Evolutionary conservation across 768 basidiomycete species (phyloP), one percentile per base, ranked within the genome.

Genomic region (Clitopilus passeckerianus): DNA sequence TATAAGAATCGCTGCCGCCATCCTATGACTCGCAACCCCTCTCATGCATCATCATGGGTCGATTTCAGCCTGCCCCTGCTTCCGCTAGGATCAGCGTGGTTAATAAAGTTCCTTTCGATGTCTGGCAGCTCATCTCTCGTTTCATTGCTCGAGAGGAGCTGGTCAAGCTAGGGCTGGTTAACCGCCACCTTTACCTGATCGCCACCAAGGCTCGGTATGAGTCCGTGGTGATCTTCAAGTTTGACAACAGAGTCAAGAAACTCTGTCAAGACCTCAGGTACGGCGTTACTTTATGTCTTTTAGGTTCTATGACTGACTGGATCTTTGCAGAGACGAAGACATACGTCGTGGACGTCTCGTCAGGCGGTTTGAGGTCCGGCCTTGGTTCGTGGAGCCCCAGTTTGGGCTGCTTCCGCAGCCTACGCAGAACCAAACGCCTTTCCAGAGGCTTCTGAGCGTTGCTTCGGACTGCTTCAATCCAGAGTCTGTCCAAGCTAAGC

Each of bases 301-400:
- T 60, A 12, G n/a, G 10, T 44, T 18, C 22, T 53, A 41, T 59
- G 22, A 8, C 24, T 41, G 56, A 34, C 41, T 16, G 41, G 14
- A 30, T 34, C 46, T 56, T 34, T 34, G 22, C 56, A 73, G 72
- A 46, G 64, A 73, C 64, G 69, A 53, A 7, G 58, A 67, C 46
- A 66, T 72, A n/a, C 67, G 69, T 12, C 54, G 59, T 16, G 71
- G 70, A 14, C 54, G 60, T 6, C 62, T 71, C 34, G 77, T 79
- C 20, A 73, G 68, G 41, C 63, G 70, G 30, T 65, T 80, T 58
- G 65, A 60, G 22, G 70, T 81, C 34, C 64, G 69, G 50, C 79
- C 80, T 23, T 80, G 78, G 80, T 65, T 72, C 22, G 71, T 80
- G 14, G 68, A 72, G 56, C 74, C 69, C 5, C 46, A 50, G 20